Evolutionary conservation across 176 grass and related monocot genomes (phyloP).

Genomic region (Hordeum marinum): DNA sequence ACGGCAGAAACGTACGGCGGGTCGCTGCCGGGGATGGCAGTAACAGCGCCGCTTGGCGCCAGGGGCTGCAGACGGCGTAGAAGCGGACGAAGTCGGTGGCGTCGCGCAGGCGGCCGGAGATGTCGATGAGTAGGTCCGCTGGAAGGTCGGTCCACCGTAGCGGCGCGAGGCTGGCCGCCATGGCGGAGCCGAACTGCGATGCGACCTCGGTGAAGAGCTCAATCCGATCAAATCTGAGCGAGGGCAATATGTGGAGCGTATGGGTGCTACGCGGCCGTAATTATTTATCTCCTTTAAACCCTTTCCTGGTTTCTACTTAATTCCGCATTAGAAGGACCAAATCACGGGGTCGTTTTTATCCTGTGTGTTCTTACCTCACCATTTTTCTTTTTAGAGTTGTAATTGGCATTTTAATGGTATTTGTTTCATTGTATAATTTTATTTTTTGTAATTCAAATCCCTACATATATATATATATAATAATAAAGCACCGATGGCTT

Average conservation of each 20-base stretch:
- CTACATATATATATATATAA: too few relatives aligned
- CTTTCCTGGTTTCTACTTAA: too few relatives aligned
- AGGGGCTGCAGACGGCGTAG: neutral
- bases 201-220: neutral
- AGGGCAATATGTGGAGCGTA: neutral
- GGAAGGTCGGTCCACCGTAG: neutral
- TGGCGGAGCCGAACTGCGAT: neutral
- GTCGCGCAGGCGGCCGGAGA: neutral
- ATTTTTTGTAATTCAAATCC: too few relatives aligned
- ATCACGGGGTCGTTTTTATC: too few relatives aligned
- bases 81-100: neutral
- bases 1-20: neutral
- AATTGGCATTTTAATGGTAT: too few relatives aligned
- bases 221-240: neutral
- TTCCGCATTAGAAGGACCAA: too few relatives aligned
- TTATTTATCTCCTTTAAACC: too few relatives aligned
- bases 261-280: too few relatives aligned
- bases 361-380: too few relatives aligned
- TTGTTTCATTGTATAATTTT: too few relatives aligned
- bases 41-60: neutral
- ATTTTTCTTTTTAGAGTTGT: too few relatives aligned
- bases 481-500: too few relatives aligned
- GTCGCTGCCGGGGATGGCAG: neutral
- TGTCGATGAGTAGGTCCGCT: neutral
- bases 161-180: neutral